phyloP scores from a whole-genome alignment of 495 filamentous ascomycete species.

The Podospora pseudoanserina region DNA sequence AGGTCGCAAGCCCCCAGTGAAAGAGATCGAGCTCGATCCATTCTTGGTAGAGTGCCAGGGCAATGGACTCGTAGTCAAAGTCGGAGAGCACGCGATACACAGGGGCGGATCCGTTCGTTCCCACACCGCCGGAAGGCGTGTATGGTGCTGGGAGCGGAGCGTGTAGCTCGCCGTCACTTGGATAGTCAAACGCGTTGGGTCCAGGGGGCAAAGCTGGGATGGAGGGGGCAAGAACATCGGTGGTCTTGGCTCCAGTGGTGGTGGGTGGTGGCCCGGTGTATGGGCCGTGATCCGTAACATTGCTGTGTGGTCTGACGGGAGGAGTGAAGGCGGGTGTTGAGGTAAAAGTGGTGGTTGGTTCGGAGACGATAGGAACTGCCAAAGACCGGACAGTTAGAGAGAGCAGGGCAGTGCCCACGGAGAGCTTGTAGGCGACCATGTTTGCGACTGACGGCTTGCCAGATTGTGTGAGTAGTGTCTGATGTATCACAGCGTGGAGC shows the following conservation, averaged over 20 bases:
- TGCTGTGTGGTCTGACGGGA: slow-evolving; percentile 29
- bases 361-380: slow-evolving; percentile 37
- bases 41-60: slow-evolving; percentile 73
- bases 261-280: slow-evolving; percentile 57
- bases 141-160: slow-evolving; percentile 66
- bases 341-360: slow-evolving; percentile 35
- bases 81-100: slow-evolving; percentile 69
- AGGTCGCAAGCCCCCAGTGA: slow-evolving; percentile 69
- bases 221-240: slow-evolving; percentile 44
- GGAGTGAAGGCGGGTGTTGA: slow-evolving; percentile 24
- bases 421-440: slow-evolving; percentile 19
- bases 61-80: slow-evolving; percentile 71
- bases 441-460: background rate
- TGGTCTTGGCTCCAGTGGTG: slow-evolving; percentile 56
- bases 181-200: slow-evolving; percentile 58
- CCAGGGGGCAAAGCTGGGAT: slow-evolving; percentile 48
- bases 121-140: slow-evolving; percentile 69
- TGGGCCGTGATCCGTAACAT: slow-evolving; percentile 50
- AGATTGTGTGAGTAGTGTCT: background rate
- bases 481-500: background rate
- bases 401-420: slow-evolving; percentile 23
- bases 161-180: slow-evolving; percentile 64
- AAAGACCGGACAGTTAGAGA: slow-evolving; percentile 14
- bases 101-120: slow-evolving; percentile 72
- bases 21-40: slow-evolving; percentile 88